phyloP scores from a whole-genome alignment of 108 stramenopile species.

The Epipyxis sp. region DNA sequence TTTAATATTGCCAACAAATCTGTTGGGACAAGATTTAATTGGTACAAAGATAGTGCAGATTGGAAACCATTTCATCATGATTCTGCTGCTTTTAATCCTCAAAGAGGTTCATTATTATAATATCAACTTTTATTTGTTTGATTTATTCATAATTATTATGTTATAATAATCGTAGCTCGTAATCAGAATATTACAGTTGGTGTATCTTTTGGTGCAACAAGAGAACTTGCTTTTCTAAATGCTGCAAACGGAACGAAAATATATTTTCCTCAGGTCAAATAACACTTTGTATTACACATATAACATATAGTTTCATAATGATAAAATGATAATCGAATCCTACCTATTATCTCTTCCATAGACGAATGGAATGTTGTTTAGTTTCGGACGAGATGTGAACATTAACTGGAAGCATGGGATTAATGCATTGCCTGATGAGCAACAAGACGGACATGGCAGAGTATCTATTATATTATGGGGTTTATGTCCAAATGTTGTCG shows the following conservation, averaged over 20 bases:
- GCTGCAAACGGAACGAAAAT: constrained; percentile 55
- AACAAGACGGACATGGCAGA: constrained; percentile 47
- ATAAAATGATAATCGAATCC: too few relatives aligned
- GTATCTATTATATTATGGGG: constrained; percentile 80
- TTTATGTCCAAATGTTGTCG: constrained; percentile 57
- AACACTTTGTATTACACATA: too few relatives aligned
- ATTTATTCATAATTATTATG: too few relatives aligned
- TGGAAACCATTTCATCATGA: constrained; percentile 90
- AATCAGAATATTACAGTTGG: constrained; percentile 80
- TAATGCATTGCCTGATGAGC: constrained; percentile 61
- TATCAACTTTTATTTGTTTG: too few relatives aligned
- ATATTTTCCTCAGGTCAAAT: constrained; percentile 71
- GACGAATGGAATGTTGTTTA: constrained; percentile 76
- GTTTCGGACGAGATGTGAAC: constrained; percentile 77
- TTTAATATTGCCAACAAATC: constrained; percentile 59
- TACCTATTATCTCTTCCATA: too few relatives aligned
- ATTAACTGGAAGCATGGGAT: constrained; percentile 71
- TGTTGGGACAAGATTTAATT: constrained; percentile 72
- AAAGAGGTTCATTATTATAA: too few relatives aligned
- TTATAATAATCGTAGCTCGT: too few relatives aligned
- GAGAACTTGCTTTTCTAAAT: constrained; percentile 72
- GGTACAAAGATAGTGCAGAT: constrained; percentile 73
- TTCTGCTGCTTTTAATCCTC: constrained; percentile 75
- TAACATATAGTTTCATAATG: too few relatives aligned
- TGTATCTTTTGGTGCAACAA: constrained; percentile 68